Conservation (phyloP, 805 yeast species). For the Komagataella populi region DNA sequence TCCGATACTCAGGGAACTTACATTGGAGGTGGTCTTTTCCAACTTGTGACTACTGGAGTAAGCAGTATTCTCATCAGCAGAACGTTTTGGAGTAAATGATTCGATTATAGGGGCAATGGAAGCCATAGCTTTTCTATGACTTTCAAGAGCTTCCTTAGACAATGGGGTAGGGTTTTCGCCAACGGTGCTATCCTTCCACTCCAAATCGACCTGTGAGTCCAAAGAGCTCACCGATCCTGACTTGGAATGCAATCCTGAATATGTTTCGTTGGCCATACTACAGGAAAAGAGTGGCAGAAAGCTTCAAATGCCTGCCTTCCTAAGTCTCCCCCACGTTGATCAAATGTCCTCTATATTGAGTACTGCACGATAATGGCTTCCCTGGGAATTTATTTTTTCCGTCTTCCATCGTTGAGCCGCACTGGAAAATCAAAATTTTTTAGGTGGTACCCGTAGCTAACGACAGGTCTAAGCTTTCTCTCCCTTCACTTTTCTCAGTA, state of each 20-base stretch:
- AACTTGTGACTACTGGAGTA: conserved; percentile 1
- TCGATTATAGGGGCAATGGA: conserved; percentile 63
- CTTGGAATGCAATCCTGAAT: background rate
- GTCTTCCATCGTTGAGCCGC: background rate
- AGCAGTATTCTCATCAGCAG: conserved; percentile 20
- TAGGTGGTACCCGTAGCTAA: background rate
- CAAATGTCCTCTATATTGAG: background rate
- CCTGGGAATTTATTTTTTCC: background rate
- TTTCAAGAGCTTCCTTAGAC: conserved; percentile 17
- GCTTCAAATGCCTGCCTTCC: background rate
- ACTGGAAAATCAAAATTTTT: background rate
- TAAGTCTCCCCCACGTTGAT: background rate
- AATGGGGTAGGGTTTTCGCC: conserved; percentile 3
- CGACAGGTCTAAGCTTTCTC: background rate
- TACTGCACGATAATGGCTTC: background rate
- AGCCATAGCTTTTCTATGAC: conserved; percentile 51
- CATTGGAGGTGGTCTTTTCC: conserved; percentile 4
- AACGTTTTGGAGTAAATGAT: conserved; percentile 58
- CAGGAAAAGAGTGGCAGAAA: background rate
- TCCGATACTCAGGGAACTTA: conserved; percentile 3
- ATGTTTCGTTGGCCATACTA: background rate
- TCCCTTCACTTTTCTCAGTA: background rate
- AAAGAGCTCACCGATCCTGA: background rate
- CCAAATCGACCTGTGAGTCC: background rate
- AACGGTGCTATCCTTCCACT: background rate